A percentile compares a stretch with the other conserved stretches of the same genome.
Conservation (phyloP, 116 monocot genomes). For the Zostera marina region DNA sequence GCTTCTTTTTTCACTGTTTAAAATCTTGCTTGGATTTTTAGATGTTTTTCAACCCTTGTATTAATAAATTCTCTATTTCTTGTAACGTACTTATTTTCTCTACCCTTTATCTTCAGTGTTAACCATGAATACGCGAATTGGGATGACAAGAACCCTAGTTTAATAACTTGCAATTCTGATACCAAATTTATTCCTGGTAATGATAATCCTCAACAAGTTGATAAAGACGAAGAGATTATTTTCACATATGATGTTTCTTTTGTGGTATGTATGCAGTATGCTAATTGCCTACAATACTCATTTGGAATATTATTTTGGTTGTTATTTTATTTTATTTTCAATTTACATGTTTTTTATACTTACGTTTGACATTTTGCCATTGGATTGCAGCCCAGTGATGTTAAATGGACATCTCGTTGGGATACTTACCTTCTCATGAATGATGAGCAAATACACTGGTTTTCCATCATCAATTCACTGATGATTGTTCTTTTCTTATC, state of each 20-base stretch:
- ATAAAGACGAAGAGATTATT: conserved; percentile 24
- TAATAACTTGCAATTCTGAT: conserved; percentile 40
- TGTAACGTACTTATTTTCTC: neutral
- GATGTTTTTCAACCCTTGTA: too few species aligned
- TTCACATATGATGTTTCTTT: conserved; percentile 60
- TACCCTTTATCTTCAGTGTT: conserved; percentile 18
- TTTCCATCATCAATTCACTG: conserved; percentile 66
- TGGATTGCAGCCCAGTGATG: conserved; percentile 36
- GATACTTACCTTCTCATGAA: conserved; percentile 75
- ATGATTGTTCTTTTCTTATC: conserved; percentile 86
- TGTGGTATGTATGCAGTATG: conserved; percentile 26
- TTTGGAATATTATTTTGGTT: neutral
- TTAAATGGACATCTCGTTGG: conserved; percentile 80
- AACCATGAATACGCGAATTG: conserved; percentile 35
- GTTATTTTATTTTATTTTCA: neutral
- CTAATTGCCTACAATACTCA: neutral
- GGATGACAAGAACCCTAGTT: conserved; percentile 44
- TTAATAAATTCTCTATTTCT: too few species aligned
- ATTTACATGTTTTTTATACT: neutral
- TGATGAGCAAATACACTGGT: conserved; percentile 76
- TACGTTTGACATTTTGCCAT: neutral
- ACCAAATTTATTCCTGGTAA: conserved; percentile 25
- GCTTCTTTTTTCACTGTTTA: too few species aligned
- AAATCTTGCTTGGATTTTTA: too few species aligned
- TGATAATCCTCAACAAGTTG: conserved; percentile 33